Evolutionary conservation across 2,329 filamentous ascomycete genomes (phyloP).

Genomic region (Ophiostoma montium): DNA sequence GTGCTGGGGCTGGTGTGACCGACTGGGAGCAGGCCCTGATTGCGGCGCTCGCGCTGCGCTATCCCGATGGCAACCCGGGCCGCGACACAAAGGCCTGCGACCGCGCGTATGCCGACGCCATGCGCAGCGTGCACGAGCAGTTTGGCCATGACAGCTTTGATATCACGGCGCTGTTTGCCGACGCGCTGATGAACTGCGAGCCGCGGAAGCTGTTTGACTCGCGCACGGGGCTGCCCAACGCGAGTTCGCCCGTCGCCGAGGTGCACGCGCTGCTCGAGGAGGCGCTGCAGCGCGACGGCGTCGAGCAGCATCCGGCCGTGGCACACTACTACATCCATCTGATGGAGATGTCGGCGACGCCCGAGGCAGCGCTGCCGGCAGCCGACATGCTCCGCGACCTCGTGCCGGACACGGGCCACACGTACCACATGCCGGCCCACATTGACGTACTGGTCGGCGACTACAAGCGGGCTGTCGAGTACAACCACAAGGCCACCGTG

Average conservation of each 20-base stretch:
- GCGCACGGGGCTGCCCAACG: slow-evolving; percentile 28
- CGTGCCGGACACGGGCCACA: slow-evolving; percentile 9
- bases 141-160: slow-evolving; percentile 3
- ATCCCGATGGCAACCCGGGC: slow-evolving; percentile 1
- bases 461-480: slow-evolving; percentile 10
- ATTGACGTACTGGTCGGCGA: slow-evolving; percentile 11
- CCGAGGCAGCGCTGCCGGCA: slow-evolving; percentile 4
- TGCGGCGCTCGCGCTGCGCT: neutral
- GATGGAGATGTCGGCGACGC: slow-evolving; percentile 12
- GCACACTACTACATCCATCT: slow-evolving; percentile 42
- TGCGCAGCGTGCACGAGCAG: slow-evolving; percentile 1
- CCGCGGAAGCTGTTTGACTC: slow-evolving; percentile 32
- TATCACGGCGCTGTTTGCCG: slow-evolving; percentile 4
- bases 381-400: slow-evolving; percentile 9
- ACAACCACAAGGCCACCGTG: slow-evolving; percentile 9
- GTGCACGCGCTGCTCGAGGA: slow-evolving; percentile 43
- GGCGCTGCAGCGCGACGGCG: slow-evolving; percentile 30
- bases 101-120: slow-evolving; percentile 1
- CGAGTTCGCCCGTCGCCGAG: slow-evolving; percentile 33
- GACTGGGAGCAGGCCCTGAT: slow-evolving; percentile 6
- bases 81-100: slow-evolving; percentile 3
- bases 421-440: slow-evolving; percentile 10
- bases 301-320: slow-evolving; percentile 46
- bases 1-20: no score
- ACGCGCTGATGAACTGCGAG: slow-evolving; percentile 29